A percentile compares a stretch with the other conserved stretches of the same genome.
These are phyloP conservation scores for Eucalyptus sideroxylon DNA, from an alignment of 345 rosid genomes.

Conservation along the genomic window DNA sequence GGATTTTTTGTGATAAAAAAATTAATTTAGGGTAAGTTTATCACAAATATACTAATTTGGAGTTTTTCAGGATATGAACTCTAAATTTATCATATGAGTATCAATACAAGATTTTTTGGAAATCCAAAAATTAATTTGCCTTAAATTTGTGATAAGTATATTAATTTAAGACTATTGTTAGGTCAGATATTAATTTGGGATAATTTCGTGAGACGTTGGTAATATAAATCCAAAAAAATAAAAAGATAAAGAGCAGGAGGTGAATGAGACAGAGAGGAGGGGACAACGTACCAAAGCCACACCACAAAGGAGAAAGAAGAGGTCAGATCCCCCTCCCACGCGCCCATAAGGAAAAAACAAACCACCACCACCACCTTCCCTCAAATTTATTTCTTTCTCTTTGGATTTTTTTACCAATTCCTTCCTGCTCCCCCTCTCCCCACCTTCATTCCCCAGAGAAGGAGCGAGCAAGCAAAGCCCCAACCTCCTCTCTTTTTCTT, in stretches of 20 bases:
- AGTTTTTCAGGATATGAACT: no score
- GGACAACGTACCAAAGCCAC: background rate
- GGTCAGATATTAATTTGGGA: no score
- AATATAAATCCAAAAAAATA: no score
- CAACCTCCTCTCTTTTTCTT: background rate
- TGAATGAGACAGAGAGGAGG: background rate
- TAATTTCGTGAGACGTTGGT: no score
- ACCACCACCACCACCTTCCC: no score
- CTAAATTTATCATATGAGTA: no score
- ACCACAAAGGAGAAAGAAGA: background rate
- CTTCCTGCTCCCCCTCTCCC: background rate
- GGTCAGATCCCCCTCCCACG: background rate
- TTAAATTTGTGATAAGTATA: no score
- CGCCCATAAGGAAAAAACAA: background rate
- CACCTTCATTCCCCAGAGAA: background rate
- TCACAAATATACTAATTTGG: rapidly evolving
- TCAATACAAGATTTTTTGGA: no score
- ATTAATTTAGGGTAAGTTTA: rapidly evolving
- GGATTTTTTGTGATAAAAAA: no score
- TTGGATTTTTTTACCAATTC: background rate
- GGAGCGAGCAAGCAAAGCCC: background rate
- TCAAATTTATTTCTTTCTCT: background rate
- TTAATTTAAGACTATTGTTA: no score
- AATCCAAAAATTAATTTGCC: no score
- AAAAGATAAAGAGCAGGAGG: background rate